Base-by-base conservation (phyloP, 495 filamentous ascomycete genomes). In the Hypoxylon fragiforme region DNA sequence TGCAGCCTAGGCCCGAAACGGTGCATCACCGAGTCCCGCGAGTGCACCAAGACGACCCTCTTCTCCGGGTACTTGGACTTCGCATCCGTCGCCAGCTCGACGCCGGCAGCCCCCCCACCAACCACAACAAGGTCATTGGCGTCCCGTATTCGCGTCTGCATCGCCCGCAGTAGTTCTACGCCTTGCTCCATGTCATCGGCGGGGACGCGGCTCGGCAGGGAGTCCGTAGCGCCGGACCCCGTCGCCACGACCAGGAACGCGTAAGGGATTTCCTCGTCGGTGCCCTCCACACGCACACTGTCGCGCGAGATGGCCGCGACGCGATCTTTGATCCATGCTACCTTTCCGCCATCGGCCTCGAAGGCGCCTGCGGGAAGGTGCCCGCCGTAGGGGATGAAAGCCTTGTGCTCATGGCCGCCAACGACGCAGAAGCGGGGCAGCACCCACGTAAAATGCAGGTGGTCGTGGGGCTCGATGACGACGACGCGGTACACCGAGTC, bases 51-150 rank as follows among this genome's bases (percentile, higher is more conserved):
- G 0, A 72, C 73, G 16, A 86, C 77, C 3, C 75, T 66, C 67
- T 85, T 85, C 0, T 81, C 77, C 0, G 78, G 80, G 49, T 81
- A 84, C 14, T 70, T 68, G 14, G 73, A 75, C 67, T 85, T 85
- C 35, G 83, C 68, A 57, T 87, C 84, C 3, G 77, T 74, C 0
- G 82, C 81, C 62, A 85, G 67, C 65, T 87, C 78, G 0, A 86
- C 75, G 1, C 83, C 83, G 0, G 83, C 81, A 3, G 83, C 80
- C 1, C 84, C 84, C 1, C 80, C 84, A 2, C 84, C 84, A 1
- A 84, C 75, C 14, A 87, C 73, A 3, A 80, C 68, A 42, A 86
- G 74, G 0, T 73, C 75, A 18, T 71, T 60, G 1, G 78, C 62
- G 6, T 60, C 43, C n/a, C 56, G 42, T 15, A 79, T 73, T 22